Percentiles rank a stretch among this genome's conserved stretches.
Conservation (phyloP, 208 protist genomes). For the Wallacemonas sp. region DNA sequence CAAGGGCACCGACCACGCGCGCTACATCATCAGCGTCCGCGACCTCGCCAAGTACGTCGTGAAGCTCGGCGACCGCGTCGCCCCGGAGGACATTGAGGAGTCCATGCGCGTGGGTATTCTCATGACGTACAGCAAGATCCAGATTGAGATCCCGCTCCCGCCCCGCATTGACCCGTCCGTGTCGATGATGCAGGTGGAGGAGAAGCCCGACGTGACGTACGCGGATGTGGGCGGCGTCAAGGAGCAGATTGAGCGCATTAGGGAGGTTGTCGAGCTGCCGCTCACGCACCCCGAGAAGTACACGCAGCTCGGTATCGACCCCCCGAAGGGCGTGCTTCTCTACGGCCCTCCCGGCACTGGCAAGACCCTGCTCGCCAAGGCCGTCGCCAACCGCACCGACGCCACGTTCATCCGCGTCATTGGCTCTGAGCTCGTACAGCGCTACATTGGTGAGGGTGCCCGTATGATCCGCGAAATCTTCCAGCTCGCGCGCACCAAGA, state of each 20-base stretch:
- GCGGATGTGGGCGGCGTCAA: conserved; percentile 99
- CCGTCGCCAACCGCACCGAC: conserved; percentile 99
- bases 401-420: conserved; percentile 99
- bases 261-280: conserved; percentile 99
- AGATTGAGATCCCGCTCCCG: conserved; percentile 99
- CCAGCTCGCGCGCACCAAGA: conserved; percentile 99
- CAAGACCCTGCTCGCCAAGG: conserved; percentile 99
- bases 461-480: conserved; percentile 99
- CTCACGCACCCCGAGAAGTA: conserved; percentile 99
- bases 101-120: conserved; percentile 99
- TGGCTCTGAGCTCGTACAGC: conserved; percentile 99
- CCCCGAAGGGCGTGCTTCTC: conserved; percentile 99
- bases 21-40: conserved; percentile 98
- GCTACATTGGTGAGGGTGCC: conserved; percentile 99
- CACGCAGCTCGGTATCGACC: conserved; percentile 99
- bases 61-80: conserved; percentile 97
- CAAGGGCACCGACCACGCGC: conserved; percentile 90
- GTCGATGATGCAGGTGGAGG: conserved; percentile 99
- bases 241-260: conserved; percentile 99
- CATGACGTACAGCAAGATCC: conserved; percentile 98
- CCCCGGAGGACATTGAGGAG: conserved; percentile 99
- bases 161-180: conserved; percentile 99
- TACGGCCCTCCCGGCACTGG: conserved; percentile 99
- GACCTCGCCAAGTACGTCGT: conserved; percentile 99
- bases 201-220: conserved; percentile 99